Base-by-base conservation (phyloP, 1,284 basidiomycete genomes). In the Entoloma clypeatum region DNA sequence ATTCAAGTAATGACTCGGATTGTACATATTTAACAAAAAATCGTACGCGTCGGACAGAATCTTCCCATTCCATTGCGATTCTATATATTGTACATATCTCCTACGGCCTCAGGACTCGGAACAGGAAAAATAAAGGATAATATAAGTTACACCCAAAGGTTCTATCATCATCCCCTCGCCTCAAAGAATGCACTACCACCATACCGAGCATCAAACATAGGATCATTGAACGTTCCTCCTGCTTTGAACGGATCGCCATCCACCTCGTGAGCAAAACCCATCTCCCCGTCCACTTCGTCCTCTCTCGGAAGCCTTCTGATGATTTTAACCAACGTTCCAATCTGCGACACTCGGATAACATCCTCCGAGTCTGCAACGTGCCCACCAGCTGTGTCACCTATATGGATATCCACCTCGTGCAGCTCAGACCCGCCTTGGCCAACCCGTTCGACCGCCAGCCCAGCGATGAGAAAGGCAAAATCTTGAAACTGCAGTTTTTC, bases 151-250 rank as follows among this genome's bases (percentile, higher is more conserved):
- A n/a, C n/a, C n/a, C n/a, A n/a, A n/a, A n/a, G n/a, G n/a, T n/a
- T n/a, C n/a, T n/a, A n/a, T n/a, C n/a, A n/a, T n/a, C n/a, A n/a
- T n/a, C n/a, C n/a, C n/a, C n/a, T n/a, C n/a, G n/a, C n/a, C n/a
- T n/a, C n/a, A n/a, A n/a, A n/a, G n/a, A 39, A 26, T 24, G 42
- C 33, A 34, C 23, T 35, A 10, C 36, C 32, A 39, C 47, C 43
- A 50, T 55, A 64, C 40, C 54, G 62, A 3, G 58, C 55, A 48
- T 68, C 66, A 39, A 66, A 67, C n/a, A 52, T 44, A 7, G 64
- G 60, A 47, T 69, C 67, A 41, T 68, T 63, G 44, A 67, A 66
- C 4, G 53, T 57, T 10, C 65, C 64, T 19, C 62, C 62, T n/a
- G 46, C 47, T 21, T 52, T 51, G 39, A 58, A 69, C 22, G 59